Percentiles rank a stretch among this genome's conserved stretches.
These are phyloP conservation scores for Tolypocladium sp. DNA, from an alignment of 2,329 filamentous ascomycete species.

Conservation along the genomic window DNA sequence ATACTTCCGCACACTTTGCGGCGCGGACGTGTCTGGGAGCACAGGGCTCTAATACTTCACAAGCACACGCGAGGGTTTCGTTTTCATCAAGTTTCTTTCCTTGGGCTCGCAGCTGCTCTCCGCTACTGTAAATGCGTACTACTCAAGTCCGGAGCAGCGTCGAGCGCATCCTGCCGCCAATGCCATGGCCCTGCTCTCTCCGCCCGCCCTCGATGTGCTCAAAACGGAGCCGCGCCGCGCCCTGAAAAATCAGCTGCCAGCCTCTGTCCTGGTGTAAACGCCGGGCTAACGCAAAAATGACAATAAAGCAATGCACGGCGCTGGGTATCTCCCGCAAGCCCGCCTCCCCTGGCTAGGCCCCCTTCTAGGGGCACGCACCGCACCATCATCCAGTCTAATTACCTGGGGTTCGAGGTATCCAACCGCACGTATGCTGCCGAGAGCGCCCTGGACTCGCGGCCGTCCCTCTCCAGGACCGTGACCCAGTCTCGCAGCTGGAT, in stretches of 20 bases:
- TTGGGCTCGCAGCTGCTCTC: background rate
- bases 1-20: too few relatives aligned
- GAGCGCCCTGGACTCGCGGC: conserved; percentile 54
- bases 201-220: background rate
- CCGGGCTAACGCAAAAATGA: conserved; percentile 11
- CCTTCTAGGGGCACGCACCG: background rate
- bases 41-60: too few relatives aligned
- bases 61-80: background rate
- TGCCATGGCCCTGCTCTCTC: background rate
- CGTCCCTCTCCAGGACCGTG: conserved; percentile 69
- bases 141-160: background rate
- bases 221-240: background rate
- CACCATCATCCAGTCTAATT: conserved; percentile 7
- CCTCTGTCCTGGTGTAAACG: conserved; percentile 5
- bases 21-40: too few relatives aligned
- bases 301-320: conserved; percentile 12
- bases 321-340: conserved; percentile 19
- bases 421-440: conserved; percentile 47
- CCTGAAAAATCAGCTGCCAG: background rate
- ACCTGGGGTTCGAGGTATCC: conserved; percentile 38
- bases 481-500: conserved; percentile 83
- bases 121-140: background rate
- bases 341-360: background rate
- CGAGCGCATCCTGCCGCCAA: background rate
- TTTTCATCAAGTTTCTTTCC: background rate